These are phyloP conservation scores for Thymus mandschuricus DNA, from an alignment of 257 asterid genomes.

Conservation along the genomic window DNA sequence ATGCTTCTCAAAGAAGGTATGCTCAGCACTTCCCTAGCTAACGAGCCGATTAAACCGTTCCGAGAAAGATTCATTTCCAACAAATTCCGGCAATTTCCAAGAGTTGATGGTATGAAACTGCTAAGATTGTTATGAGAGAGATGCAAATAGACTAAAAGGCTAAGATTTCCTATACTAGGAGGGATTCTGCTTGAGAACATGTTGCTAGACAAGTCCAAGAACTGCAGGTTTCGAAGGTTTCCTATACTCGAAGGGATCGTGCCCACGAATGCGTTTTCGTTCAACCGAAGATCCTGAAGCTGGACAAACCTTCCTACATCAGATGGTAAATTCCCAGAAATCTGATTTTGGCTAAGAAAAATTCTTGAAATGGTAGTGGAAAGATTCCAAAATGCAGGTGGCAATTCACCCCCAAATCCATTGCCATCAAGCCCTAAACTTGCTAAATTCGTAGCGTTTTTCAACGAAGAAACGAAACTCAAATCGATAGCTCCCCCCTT, in stretches of 20 bases:
- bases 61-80: constrained; percentile 3
- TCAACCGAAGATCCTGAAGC: constrained; percentile 27
- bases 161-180: not conserved
- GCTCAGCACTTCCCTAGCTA: not conserved
- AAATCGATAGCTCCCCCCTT: not conserved
- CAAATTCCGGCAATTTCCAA: not conserved
- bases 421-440: constrained; percentile 17
- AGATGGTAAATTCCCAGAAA: constrained; percentile 24
- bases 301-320: constrained; percentile 27
- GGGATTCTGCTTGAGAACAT: constrained; percentile 7
- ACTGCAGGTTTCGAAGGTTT: constrained; percentile 19
- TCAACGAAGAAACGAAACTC: constrained; percentile 18
- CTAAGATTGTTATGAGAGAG: not conserved
- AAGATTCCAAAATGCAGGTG: constrained; percentile 27
- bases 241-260: constrained; percentile 26
- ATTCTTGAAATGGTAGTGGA: constrained; percentile 23
- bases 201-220: constrained; percentile 32
- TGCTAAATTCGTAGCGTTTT: constrained; percentile 24
- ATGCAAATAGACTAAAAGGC: not conserved
- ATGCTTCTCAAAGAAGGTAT: constrained; percentile 1
- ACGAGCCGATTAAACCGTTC: not conserved
- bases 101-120: not conserved
- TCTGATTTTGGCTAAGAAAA: constrained; percentile 12
- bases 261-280: constrained; percentile 20
- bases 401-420: constrained; percentile 25